Conservation (phyloP, 106 monocot species). For the Dendrobium huoshanense region DNA sequence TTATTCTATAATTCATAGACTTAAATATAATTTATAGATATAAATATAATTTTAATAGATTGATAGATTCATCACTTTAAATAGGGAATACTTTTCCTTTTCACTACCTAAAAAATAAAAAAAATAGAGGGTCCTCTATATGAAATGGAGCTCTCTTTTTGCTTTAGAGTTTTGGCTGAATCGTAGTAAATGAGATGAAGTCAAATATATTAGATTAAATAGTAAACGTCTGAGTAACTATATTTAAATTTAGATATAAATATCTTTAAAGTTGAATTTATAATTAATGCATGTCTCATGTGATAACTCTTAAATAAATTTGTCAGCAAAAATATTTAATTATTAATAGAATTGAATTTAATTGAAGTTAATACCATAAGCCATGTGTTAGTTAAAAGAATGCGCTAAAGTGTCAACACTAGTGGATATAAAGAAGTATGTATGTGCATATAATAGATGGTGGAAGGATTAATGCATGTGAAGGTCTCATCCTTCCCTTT, state of each 20-base stretch:
- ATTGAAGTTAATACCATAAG: not conserved
- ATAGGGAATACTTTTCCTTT: too few species aligned
- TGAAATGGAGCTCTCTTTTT: too few species aligned
- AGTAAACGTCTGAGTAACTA: not conserved
- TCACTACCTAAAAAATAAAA: too few species aligned
- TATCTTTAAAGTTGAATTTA: not conserved
- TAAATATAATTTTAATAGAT: too few species aligned
- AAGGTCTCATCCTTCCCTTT: not conserved
- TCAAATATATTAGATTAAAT: not conserved
- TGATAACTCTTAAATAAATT: not conserved
- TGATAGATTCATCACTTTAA: too few species aligned
- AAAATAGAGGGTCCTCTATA: too few species aligned
- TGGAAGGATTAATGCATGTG: not conserved
- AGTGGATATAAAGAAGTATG: not conserved
- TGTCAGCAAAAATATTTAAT: not conserved
- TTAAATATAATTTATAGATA: too few species aligned
- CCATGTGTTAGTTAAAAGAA: not conserved
- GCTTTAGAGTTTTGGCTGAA: too few species aligned
- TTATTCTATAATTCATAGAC: too few species aligned
- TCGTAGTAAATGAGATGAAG: not conserved
- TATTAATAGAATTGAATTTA: not conserved
- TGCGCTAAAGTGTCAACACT: not conserved
- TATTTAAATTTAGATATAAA: not conserved
- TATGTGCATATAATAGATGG: not conserved
- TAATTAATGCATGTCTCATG: not conserved